These are phyloP conservation scores for Aspergillus brunneoviolaceus DNA, from an alignment of 2,329 filamentous ascomycete species.

Conservation along the genomic window DNA sequence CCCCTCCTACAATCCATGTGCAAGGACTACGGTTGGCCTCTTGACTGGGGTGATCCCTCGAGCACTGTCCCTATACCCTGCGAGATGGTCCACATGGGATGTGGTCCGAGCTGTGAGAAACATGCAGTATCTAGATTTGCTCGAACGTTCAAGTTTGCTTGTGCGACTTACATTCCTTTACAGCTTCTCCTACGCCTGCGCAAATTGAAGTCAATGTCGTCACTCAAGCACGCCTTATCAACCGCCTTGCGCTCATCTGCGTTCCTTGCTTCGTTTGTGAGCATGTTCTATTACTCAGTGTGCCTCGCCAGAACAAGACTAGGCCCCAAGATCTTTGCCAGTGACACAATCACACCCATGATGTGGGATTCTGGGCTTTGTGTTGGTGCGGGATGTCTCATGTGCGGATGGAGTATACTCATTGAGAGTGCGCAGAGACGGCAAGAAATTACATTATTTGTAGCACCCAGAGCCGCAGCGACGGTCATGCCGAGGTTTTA, in stretches of 20 bases:
- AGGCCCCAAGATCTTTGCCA: constrained; percentile 67
- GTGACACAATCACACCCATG: constrained; percentile 51
- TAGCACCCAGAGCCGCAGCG: constrained; percentile 73
- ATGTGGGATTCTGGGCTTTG: constrained; percentile 64
- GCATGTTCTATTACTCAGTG: constrained; percentile 80
- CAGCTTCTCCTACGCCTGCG: constrained; percentile 64
- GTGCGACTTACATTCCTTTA: constrained; percentile 74
- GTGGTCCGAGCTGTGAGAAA: constrained; percentile 67
- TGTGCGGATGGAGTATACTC: constrained; percentile 81
- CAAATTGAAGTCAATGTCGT: constrained; percentile 47
- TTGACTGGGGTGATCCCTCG: constrained; percentile 70
- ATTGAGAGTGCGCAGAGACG: constrained; percentile 65
- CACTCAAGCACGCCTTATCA: constrained; percentile 52
- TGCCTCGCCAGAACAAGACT: constrained; percentile 73
- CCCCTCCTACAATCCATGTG: constrained; percentile 70
- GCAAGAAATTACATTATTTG: constrained; percentile 77
- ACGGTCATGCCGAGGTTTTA: constrained; percentile 73
- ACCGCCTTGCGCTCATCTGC: constrained; percentile 70
- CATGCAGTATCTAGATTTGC: constrained; percentile 69
- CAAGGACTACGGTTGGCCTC: constrained; percentile 66
- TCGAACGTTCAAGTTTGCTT: constrained; percentile 70
- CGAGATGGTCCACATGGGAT: constrained; percentile 79
- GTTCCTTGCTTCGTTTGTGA: constrained; percentile 75
- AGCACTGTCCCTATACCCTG: constrained; percentile 73
- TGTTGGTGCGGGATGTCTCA: constrained; percentile 67